These are phyloP conservation scores for Claviceps arundinis DNA, from an alignment of 2,329 filamentous ascomycete species.

Conservation along the genomic window DNA sequence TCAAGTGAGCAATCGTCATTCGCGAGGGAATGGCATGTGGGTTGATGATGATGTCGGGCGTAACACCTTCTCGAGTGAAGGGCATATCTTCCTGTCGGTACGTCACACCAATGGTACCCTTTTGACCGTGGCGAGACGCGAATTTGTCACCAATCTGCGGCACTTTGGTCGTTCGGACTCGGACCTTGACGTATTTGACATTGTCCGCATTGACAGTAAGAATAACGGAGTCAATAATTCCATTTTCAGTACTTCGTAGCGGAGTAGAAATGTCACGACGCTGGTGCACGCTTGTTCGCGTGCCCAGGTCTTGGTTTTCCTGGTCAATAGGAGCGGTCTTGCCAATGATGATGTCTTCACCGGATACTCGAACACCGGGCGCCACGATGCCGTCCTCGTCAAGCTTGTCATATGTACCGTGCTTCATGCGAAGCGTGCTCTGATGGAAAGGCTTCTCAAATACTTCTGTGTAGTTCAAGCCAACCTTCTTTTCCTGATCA, in stretches of 20 bases:
- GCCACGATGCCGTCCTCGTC: slow-evolving; percentile 93
- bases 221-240: slow-evolving; percentile 87
- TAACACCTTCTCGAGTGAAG: slow-evolving; percentile 81
- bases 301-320: slow-evolving; percentile 85
- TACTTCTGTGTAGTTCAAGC: slow-evolving; percentile 79
- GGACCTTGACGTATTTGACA: slow-evolving; percentile 91
- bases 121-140: slow-evolving; percentile 96
- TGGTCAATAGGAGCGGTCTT: slow-evolving; percentile 93
- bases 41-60: slow-evolving; percentile 96
- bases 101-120: slow-evolving; percentile 97
- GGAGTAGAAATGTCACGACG: slow-evolving; percentile 95
- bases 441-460: slow-evolving; percentile 90
- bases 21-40: slow-evolving; percentile 98
- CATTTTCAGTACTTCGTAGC: slow-evolving; percentile 86
- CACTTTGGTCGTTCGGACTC: slow-evolving; percentile 92
- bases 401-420: slow-evolving; percentile 92
- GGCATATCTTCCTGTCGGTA: slow-evolving; percentile 99
- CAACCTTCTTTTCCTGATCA: slow-evolving; percentile 91
- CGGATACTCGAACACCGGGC: slow-evolving; percentile 86
- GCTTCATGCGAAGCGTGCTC: slow-evolving; percentile 85
- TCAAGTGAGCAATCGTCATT: slow-evolving; percentile 99
- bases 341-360: slow-evolving; percentile 97
- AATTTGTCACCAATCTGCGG: slow-evolving; percentile 99
- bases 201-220: slow-evolving; percentile 92
- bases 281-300: slow-evolving; percentile 77